phyloP scores from a whole-genome alignment of 2,329 filamentous ascomycete genomes.

The Monosporascus sp. region DNA sequence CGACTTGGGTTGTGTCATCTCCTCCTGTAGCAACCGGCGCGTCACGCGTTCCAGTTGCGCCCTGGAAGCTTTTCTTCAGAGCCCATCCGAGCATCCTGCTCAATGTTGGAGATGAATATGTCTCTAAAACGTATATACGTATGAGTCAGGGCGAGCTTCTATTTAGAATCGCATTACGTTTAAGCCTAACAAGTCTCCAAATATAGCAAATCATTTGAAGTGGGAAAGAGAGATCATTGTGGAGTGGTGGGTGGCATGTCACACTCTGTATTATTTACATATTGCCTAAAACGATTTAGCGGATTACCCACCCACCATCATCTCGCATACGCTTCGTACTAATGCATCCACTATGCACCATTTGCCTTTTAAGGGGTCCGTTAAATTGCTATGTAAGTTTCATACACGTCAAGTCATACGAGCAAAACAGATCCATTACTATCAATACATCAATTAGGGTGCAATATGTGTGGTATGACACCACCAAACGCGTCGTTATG shows the following conservation, averaged over 20 bases:
- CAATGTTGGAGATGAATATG: background rate
- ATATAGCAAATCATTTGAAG: background rate
- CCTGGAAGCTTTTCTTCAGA: conserved; percentile 42
- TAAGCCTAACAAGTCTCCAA: background rate
- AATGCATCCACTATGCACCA: no score
- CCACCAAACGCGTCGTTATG: conserved; percentile 29
- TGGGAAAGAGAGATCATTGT: background rate
- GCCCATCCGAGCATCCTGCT: conserved; percentile 55
- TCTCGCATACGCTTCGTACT: no score
- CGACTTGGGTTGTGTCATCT: conserved; percentile 45
- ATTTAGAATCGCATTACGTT: background rate
- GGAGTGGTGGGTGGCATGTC: background rate
- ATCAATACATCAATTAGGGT: background rate
- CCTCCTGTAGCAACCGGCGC: conserved; percentile 21
- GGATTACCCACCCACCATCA: background rate
- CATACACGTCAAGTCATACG: no score
- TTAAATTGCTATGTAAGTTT: no score
- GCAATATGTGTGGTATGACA: background rate
- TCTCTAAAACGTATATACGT: background rate
- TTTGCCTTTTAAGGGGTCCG: no score
- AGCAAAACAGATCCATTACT: background rate
- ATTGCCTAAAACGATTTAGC: background rate
- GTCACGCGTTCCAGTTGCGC: conserved; percentile 30
- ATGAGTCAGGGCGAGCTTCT: background rate
- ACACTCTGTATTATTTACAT: background rate